Percentiles rank a stretch among this genome's conserved stretches.
Evolutionary conservation across 1,284 basidiomycete genomes (phyloP).

Genomic region (Golubevia sp.): DNA sequence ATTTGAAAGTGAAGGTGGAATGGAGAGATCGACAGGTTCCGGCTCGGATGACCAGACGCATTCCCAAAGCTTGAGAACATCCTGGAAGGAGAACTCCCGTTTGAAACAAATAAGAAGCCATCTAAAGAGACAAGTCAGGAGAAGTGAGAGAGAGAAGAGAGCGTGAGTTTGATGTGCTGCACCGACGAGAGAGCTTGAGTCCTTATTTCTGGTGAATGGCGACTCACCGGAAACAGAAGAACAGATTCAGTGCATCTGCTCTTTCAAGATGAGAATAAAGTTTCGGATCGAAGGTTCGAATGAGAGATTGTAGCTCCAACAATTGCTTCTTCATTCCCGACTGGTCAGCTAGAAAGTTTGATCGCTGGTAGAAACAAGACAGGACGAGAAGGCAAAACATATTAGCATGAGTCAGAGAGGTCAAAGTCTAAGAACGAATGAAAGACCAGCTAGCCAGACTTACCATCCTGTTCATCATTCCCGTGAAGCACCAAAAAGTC

Average conservation of each 20-base stretch:
- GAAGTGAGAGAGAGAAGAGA: background rate
- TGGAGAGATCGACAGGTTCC: background rate
- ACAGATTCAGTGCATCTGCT: conserved; percentile 87
- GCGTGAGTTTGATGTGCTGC: background rate
- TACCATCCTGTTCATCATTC: conserved; percentile 93
- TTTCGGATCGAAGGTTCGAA: conserved; percentile 90
- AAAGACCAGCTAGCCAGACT: conserved; percentile 1
- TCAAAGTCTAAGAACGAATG: background rate
- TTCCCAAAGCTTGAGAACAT: conserved; percentile 90
- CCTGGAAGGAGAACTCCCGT: conserved; percentile 88
- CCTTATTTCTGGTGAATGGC: conserved; percentile 2
- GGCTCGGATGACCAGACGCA: conserved; percentile 31
- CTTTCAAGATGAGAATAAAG: conserved; percentile 69
- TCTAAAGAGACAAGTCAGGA: conserved; percentile 55
- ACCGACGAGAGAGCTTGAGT: conserved; percentile 19
- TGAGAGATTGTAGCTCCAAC: conserved; percentile 83
- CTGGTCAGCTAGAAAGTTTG: conserved; percentile 94
- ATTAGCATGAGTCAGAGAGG: background rate
- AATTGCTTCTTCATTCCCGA: conserved; percentile 96
- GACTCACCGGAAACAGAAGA: conserved; percentile 94
- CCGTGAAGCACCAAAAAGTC: conserved; percentile 94
- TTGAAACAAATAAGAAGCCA: conserved; percentile 91
- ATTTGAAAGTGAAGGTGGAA: background rate
- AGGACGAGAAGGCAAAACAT: background rate
- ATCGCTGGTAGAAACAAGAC: conserved; percentile 68